These are phyloP conservation scores for Phalaenopsis aphrodite DNA, from an alignment of 106 monocot species.

Conservation along the genomic window DNA sequence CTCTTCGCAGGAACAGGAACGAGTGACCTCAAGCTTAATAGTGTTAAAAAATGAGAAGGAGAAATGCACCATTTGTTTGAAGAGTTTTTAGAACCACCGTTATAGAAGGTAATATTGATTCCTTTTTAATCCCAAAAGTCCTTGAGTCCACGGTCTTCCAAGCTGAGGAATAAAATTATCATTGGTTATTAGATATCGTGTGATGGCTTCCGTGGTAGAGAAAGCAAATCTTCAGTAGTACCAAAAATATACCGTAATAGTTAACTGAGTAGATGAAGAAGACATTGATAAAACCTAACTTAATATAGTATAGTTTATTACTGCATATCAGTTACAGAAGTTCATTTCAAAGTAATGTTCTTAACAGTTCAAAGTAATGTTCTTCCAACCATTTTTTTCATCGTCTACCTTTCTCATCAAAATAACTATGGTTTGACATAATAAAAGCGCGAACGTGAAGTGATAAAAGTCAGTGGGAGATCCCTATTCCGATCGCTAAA, in stretches of 20 bases:
- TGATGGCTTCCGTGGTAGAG: neutral
- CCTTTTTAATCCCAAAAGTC: conserved; percentile 27
- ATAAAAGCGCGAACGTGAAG: neutral
- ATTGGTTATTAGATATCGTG: no score
- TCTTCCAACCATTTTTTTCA: no score
- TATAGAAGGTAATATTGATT: conserved; percentile 25
- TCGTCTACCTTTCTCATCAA: neutral
- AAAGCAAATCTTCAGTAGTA: neutral
- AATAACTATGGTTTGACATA: neutral
- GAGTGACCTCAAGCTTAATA: neutral
- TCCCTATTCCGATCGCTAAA: no score
- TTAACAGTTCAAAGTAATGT: no score
- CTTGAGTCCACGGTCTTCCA: conserved; percentile 45
- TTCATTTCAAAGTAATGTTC: no score
- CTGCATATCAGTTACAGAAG: no score
- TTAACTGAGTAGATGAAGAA: neutral
- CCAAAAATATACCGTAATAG: neutral
- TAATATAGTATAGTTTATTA: neutral
- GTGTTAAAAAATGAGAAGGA: neutral
- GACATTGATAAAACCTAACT: neutral
- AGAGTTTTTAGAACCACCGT: conserved; percentile 42
- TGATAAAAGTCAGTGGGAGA: neutral
- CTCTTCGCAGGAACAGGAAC: neutral
- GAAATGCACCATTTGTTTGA: conserved; percentile 29
- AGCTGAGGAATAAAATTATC: conserved; percentile 19